Base-by-base conservation (phyloP, 306 rosid genomes). In the Styphnolobium japonicum region DNA sequence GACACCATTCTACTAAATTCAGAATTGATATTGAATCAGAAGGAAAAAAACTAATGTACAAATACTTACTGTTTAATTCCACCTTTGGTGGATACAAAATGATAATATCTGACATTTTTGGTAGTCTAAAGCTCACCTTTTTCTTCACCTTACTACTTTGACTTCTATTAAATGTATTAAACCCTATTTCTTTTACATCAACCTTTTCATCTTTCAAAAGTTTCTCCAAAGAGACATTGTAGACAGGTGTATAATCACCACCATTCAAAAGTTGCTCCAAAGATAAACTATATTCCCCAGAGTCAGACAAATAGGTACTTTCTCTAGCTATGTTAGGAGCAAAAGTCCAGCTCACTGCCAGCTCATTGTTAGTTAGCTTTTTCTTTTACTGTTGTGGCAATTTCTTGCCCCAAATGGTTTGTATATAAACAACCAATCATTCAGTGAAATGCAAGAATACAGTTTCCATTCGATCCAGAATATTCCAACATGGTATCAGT, bases 21-120 rank as follows among this genome's bases (percentile, higher is more conserved):
- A 64, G 7, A 31, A 76, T 22, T 76, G 42, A 36, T 29, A 61
- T 61, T 29, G 14, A 48, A 37, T 33, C 19, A 11, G 31, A 65
- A 72, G 56, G 56, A 63, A 27, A 55, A 31, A 73, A 73, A 52
- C 40, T 53, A 16, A 34, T 36, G 29, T 15, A 34, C 56, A 31
- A 7, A 15, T 52, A 48, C 23, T 76, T 71, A 48, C 43, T 79
- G 22, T 19, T 42, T 42, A 33, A 62, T 14, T 80, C 70, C 43
- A 18, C 56, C 9, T 80, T 60, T 60, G 82, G 53, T 69, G 87
- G 73, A 48, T 74, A 21, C 43, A 87, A 62, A 74, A 84, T 85
- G 60, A 88, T 71, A 40, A 77, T 82, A 62, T 91, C 95, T 0
- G 88, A 84, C 57, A 74, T 89, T 81, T 85, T 82, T 65, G 87